These are phyloP conservation scores for Mediolabrus comicus DNA, from an alignment of 108 stramenopile species.

Conservation along the genomic window DNA sequence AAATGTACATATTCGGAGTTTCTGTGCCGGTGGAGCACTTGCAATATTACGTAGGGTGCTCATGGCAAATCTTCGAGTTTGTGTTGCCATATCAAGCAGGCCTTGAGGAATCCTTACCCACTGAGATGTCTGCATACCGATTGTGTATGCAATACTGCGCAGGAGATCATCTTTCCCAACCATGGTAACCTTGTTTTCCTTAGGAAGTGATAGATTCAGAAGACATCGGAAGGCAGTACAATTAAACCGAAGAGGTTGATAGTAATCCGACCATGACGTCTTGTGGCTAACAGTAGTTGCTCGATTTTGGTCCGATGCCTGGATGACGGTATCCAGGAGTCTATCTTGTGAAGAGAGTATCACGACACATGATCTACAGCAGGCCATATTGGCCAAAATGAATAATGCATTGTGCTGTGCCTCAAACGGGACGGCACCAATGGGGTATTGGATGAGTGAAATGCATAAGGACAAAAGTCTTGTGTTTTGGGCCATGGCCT, in stretches of 20 bases:
- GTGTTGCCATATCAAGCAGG: background rate
- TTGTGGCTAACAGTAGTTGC: background rate
- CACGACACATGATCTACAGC: conserved; percentile 1
- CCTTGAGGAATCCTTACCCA: background rate
- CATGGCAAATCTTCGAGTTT: background rate
- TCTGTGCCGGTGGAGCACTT: background rate
- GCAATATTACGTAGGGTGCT: background rate
- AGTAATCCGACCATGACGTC: conserved; percentile 4
- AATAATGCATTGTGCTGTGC: conserved; percentile 14
- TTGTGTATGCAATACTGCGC: background rate
- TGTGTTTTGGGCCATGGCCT: background rate
- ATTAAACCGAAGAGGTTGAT: conserved; percentile 9
- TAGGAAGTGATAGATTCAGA: conserved; percentile 4
- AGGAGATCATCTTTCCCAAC: background rate
- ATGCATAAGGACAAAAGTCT: background rate
- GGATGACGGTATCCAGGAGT: background rate
- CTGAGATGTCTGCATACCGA: background rate
- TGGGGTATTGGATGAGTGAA: background rate
- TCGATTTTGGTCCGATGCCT: background rate
- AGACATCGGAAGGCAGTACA: conserved; percentile 15
- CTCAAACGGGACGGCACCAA: conserved; percentile 3
- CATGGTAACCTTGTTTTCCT: background rate
- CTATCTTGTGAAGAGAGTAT: background rate
- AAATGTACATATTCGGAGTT: background rate
- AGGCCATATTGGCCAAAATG: conserved; percentile 10